Evolutionary conservation across 331 rosid species (phyloP), one percentile per base, ranked within the genome.

Genomic region (Acacia concinna): DNA sequence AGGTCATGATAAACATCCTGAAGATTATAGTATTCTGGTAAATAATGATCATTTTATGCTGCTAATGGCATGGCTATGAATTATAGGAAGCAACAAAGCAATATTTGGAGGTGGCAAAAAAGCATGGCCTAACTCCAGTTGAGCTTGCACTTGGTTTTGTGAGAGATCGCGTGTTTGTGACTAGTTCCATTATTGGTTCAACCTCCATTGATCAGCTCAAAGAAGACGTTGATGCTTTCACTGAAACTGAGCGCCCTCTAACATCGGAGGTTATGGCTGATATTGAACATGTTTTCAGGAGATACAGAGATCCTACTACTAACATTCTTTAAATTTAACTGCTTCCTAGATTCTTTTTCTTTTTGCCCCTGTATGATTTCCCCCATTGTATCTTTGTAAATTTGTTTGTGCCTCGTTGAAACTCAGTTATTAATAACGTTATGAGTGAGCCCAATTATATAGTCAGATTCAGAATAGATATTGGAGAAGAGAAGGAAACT

Each of bases 161-260:
- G 6, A 83, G 99, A 87, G 98, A 95, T 75, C 88, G 91, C 9
- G 97, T 97, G 47, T 95, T 95, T 82, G 73, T 93, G 89, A 85
- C 99, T 13, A 93, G 98, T 86, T 88, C 97, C 46, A 93, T 95
- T 32, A 74, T 95, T 5, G 98, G 98, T 63, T 97, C 98, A 82
- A 90, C 98, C 52, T 93, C 98, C 47, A 81, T 95, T 57, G 84
- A 89, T 20, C 99, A 93, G 75, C 90, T 91, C 31, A 95, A 85
- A 81, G 97, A 91, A 85, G 88, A 95, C 74, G 81, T 93, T 14
- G 90, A 93, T 74, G 98, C 93, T 69, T 95, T 87, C 79, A 70
- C 82, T 49, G 68, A 77, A 54, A 91, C 93, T 0, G 86, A 88
- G 84, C 81, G 97, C 40, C 98, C 98, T 30, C 85, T 93, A 52